Evolutionary conservation across 768 basidiomycete species (phyloP).

Genomic region (Suillus tomentosus): DNA sequence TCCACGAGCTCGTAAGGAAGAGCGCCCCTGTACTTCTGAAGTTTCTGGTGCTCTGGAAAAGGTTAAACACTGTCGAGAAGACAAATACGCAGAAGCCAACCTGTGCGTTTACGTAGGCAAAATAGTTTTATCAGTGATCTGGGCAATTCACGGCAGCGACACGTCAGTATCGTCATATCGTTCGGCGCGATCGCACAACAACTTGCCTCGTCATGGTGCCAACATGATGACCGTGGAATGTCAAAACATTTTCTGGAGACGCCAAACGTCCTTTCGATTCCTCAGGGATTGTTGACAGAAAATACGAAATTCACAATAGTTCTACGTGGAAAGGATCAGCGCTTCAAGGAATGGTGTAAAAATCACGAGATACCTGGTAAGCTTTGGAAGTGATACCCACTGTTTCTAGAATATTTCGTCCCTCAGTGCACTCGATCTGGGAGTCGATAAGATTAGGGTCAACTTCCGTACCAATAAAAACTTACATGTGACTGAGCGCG

Average conservation of each 20-base stretch:
- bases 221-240: neutral
- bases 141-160: neutral
- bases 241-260: neutral
- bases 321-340: neutral
- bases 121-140: neutral
- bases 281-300: neutral
- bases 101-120: slow-evolving; percentile 4
- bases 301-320: neutral
- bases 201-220: neutral
- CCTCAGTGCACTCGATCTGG: neutral
- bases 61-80: neutral
- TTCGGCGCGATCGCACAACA: neutral
- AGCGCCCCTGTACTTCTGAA: neutral
- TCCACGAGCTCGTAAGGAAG: slow-evolving; percentile 11
- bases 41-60: slow-evolving; percentile 4
- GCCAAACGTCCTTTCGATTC: neutral
- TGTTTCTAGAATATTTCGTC: neutral
- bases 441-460: neutral
- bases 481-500: neutral
- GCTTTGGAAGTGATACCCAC: neutral
- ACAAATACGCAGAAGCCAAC: neutral
- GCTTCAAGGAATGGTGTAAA: neutral
- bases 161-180: neutral
- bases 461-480: neutral
- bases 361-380: neutral